Conservation (phyloP, 345 rosid genomes). For the Garcia nutans region DNA sequence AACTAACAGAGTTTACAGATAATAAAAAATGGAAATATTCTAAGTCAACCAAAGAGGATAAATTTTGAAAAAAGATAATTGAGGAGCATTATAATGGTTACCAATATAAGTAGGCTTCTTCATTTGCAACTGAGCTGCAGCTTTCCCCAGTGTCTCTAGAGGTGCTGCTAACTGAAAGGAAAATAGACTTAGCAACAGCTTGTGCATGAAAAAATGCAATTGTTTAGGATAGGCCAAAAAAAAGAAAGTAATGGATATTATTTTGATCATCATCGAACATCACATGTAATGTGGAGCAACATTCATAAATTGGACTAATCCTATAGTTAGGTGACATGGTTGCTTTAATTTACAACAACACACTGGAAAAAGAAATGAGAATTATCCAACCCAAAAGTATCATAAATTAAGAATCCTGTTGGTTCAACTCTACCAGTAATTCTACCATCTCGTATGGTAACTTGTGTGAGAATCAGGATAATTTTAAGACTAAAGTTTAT, state of each 20-base stretch:
- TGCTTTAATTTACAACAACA: background rate
- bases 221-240: background rate
- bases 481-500: background rate
- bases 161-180: conserved; percentile 76
- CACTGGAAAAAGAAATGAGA: background rate
- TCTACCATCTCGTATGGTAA: background rate
- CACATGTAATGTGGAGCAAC: background rate
- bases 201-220: background rate
- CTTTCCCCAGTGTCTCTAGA: conserved; percentile 55
- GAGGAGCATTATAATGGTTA: conserved; percentile 20
- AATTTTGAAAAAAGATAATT: background rate
- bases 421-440: background rate
- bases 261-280: background rate
- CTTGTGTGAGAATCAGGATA: background rate
- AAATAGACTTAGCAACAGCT: conserved; percentile 20
- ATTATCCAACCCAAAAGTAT: background rate
- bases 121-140: conserved; percentile 73
- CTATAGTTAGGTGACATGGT: background rate
- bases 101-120: conserved; percentile 83
- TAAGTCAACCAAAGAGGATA: background rate
- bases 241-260: background rate
- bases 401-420: background rate
- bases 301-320: background rate
- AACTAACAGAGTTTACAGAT: background rate
- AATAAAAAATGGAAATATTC: background rate